A percentile compares a stretch with the other conserved stretches of the same genome.
These are phyloP conservation scores for Aureobasidium leucospermi DNA, from an alignment of 2,329 filamentous ascomycete species.

Conservation along the genomic window DNA sequence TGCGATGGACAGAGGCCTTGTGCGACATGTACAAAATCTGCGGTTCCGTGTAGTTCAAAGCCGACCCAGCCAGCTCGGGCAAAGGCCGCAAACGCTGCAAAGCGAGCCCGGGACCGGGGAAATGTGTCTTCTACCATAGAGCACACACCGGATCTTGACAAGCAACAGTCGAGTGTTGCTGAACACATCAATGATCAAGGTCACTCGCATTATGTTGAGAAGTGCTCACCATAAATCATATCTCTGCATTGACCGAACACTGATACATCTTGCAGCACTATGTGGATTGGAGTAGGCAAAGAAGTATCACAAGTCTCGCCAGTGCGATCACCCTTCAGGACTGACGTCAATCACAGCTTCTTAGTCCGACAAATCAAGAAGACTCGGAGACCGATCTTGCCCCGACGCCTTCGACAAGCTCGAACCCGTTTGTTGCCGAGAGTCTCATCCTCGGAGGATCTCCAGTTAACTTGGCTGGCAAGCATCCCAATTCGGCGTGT, in stretches of 20 bases:
- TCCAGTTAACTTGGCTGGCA: neutral
- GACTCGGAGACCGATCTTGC: neutral
- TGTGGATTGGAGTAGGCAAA: conserved; percentile 21
- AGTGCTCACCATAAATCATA: conserved; percentile 17
- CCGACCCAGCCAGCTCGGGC: conserved; percentile 32
- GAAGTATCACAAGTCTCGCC: conserved; percentile 22
- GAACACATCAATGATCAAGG: conserved; percentile 20
- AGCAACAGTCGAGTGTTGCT: neutral
- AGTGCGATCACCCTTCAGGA: too few relatives aligned
- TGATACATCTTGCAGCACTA: neutral
- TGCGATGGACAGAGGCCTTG: conserved; percentile 32
- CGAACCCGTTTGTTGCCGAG: conserved; percentile 17
- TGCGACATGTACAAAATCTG: conserved; percentile 27
- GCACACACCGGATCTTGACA: neutral
- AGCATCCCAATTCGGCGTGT: conserved; percentile 2
- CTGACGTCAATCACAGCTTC: conserved; percentile 16
- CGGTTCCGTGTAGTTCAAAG: conserved; percentile 36
- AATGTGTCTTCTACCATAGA: neutral
- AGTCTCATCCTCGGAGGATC: neutral
- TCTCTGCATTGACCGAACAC: neutral
- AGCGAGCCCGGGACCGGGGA: neutral
- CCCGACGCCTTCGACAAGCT: conserved; percentile 18
- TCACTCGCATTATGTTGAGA: conserved; percentile 38
- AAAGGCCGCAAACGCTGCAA: conserved; percentile 23
- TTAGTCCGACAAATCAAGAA: neutral